Conservation (phyloP, 225 moss, liverwort and hornwort species). For the Pleurozium schreberi region DNA sequence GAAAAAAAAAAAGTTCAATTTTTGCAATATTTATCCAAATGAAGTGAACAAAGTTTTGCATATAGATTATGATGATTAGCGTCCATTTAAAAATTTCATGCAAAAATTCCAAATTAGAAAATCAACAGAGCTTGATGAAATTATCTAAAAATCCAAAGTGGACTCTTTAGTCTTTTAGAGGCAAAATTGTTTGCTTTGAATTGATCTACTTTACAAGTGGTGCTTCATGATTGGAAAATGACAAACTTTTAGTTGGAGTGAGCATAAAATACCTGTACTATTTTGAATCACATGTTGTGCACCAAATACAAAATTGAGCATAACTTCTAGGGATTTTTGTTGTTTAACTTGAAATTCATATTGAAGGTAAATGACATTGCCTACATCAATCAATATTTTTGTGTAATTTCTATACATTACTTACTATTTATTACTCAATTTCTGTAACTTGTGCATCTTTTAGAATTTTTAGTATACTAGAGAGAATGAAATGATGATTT, state of each 20-base stretch:
- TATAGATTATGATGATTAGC: background rate
- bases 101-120: background rate
- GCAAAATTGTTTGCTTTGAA: background rate
- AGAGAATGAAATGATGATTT: background rate
- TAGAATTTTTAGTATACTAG: background rate
- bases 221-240: background rate
- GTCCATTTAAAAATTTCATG: background rate
- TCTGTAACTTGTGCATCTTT: background rate
- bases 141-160: background rate
- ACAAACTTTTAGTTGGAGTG: background rate
- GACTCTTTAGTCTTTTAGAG: background rate
- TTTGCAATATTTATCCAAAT: background rate
- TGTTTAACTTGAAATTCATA: background rate
- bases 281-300: background rate
- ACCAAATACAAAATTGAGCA: background rate
- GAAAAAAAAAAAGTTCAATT: background rate
- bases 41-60: no score
- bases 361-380: background rate
- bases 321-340: background rate
- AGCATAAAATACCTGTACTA: background rate
- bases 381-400: background rate
- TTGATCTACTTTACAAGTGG: background rate
- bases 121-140: background rate
- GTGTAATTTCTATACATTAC: background rate
- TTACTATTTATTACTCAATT: background rate